phyloP scores from a whole-genome alignment of 1,284 basidiomycete genomes.

The Amylostereum areolatum region DNA sequence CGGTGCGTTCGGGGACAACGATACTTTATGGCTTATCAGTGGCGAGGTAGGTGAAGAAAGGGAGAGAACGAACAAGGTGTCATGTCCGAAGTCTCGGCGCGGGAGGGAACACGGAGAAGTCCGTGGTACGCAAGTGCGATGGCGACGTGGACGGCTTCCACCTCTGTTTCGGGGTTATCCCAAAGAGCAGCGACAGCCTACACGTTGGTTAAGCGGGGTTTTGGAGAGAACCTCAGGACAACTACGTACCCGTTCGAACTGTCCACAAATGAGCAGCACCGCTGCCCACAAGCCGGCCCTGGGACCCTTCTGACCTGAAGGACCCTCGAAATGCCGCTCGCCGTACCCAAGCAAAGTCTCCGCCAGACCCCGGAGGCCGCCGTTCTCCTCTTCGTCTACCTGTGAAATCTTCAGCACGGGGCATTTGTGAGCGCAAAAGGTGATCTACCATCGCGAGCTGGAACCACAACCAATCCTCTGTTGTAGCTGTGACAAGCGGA shows the following conservation, averaged over 20 bases:
- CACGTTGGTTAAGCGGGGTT: slow-evolving; percentile 1
- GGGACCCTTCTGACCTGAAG: slow-evolving; percentile 49
- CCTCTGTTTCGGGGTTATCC: slow-evolving; percentile 82
- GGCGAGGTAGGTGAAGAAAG: neutral
- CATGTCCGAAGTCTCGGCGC: slow-evolving; percentile 76
- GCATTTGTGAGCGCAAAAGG: slow-evolving; percentile 5
- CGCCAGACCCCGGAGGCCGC: slow-evolving; percentile 71
- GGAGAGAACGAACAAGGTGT: slow-evolving; percentile 58
- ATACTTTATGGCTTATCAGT: slow-evolving; percentile 23
- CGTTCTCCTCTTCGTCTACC: slow-evolving; percentile 74
- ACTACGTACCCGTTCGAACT: slow-evolving; percentile 81
- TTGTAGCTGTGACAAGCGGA: slow-evolving; percentile 81
- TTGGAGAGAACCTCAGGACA: slow-evolving; percentile 4
- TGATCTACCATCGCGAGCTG: slow-evolving; percentile 76
- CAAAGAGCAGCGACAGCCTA: slow-evolving; percentile 88
- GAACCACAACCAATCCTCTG: slow-evolving; percentile 99
- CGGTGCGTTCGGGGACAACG: slow-evolving; percentile 41
- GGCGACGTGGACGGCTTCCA: slow-evolving; percentile 93
- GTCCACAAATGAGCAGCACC: slow-evolving; percentile 85
- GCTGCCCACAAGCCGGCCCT: slow-evolving; percentile 81
- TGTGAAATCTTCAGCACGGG: slow-evolving; percentile 17
- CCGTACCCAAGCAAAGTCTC: slow-evolving; percentile 85
- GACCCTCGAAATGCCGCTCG: slow-evolving; percentile 84
- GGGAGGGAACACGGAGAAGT: slow-evolving; percentile 76
- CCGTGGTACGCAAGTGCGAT: slow-evolving; percentile 94